These are phyloP conservation scores for Moesziomyces sp. DNA, from an alignment of 1,284 basidiomycete species.

Conservation along the genomic window DNA sequence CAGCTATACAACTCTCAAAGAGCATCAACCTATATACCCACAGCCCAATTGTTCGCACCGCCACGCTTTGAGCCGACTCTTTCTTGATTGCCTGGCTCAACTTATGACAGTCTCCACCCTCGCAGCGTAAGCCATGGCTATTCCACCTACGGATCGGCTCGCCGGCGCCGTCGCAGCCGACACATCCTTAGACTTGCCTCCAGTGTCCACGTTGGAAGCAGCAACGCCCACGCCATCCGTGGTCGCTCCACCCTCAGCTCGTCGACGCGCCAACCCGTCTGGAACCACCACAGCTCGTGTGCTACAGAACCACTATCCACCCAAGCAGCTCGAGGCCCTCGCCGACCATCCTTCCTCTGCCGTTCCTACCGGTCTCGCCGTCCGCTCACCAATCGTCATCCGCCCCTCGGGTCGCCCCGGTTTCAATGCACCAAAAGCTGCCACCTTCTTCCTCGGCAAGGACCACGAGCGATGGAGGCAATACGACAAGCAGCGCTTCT, in stretches of 20 bases:
- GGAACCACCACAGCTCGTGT: constrained; percentile 16
- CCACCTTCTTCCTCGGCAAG: constrained; percentile 63
- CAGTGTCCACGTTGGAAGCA: not conserved
- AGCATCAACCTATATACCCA: too few relatives aligned
- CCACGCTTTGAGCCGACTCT: too few relatives aligned
- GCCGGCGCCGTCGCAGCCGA: constrained; percentile 9
- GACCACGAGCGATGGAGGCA: constrained; percentile 64
- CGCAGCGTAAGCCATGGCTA: constrained; percentile 19
- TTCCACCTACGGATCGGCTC: constrained; percentile 9
- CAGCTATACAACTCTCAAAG: too few relatives aligned
- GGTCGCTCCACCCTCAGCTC: constrained; percentile 4
- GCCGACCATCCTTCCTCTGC: constrained; percentile 4
- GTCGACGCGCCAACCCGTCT: constrained; percentile 11
- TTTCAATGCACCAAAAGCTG: constrained; percentile 47
- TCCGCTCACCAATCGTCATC: constrained; percentile 34
- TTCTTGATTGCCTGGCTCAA: too few relatives aligned
- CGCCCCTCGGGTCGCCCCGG: constrained; percentile 45
- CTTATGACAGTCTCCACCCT: too few relatives aligned
- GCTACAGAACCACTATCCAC: constrained; percentile 36
- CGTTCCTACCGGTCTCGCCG: constrained; percentile 20
- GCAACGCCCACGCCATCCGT: constrained; percentile 22
- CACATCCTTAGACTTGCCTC: not conserved
- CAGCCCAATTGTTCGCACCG: too few relatives aligned
- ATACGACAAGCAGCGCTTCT: constrained; percentile 50
- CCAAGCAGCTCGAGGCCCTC: constrained; percentile 23